These are phyloP conservation scores for Xylariaceae sp. DNA, from an alignment of 2,329 filamentous ascomycete species.

Conservation along the genomic window DNA sequence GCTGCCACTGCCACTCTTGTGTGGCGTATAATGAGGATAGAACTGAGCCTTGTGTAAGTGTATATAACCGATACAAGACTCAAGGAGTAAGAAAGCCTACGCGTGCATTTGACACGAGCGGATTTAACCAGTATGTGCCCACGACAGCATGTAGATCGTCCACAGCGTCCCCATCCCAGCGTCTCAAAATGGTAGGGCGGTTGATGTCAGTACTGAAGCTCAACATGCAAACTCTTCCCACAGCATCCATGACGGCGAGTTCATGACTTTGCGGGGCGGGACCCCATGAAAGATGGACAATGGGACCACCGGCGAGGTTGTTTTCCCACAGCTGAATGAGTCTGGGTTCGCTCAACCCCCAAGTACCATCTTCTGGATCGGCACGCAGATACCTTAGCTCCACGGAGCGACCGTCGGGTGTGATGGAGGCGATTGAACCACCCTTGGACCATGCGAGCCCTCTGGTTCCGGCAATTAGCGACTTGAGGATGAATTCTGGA, in stretches of 20 bases:
- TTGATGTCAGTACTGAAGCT: slow-evolving; percentile 71
- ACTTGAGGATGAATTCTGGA: not conserved
- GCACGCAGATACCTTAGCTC: slow-evolving; percentile 71
- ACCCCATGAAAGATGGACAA: slow-evolving; percentile 83
- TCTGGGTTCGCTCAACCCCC: slow-evolving; percentile 72
- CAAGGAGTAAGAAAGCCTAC: slow-evolving; percentile 20
- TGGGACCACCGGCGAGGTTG: slow-evolving; percentile 58
- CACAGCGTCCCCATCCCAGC: slow-evolving; percentile 62
- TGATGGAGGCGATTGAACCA: slow-evolving; percentile 80
- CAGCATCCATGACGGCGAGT: slow-evolving; percentile 75
- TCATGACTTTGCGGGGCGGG: slow-evolving; percentile 59
- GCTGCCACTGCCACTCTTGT: slow-evolving; percentile 48
- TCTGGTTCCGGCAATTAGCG: slow-evolving; percentile 34
- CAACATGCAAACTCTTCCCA: slow-evolving; percentile 73
- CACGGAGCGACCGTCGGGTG: slow-evolving; percentile 64
- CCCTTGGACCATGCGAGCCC: slow-evolving; percentile 83
- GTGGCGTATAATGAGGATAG: slow-evolving; percentile 52
- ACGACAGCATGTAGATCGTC: slow-evolving; percentile 76
- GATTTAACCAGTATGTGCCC: slow-evolving; percentile 81
- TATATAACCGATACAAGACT: no score
- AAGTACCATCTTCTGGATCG: slow-evolving; percentile 64
- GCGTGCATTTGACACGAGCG: slow-evolving; percentile 40
- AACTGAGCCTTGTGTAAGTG: slow-evolving; percentile 32
- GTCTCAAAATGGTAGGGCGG: slow-evolving; percentile 58
- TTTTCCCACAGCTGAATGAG: slow-evolving; percentile 57